Conservation (phyloP, 305 asterid genomes). For the Nicotiana rustica region DNA sequence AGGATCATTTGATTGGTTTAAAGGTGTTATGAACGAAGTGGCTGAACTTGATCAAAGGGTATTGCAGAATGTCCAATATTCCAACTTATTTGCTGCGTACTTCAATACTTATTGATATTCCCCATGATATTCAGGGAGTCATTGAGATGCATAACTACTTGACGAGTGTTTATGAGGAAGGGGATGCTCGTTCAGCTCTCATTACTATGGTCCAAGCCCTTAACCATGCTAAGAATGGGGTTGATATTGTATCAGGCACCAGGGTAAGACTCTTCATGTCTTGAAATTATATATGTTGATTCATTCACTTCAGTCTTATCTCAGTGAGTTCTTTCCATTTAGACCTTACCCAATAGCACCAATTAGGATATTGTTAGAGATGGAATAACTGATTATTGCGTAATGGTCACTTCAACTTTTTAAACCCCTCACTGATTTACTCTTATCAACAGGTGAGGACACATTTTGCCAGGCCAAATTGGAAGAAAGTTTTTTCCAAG, state of each 20-base stretch:
- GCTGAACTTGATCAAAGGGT: slow-evolving; percentile 69
- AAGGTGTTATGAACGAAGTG: slow-evolving; percentile 70
- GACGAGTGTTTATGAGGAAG: slow-evolving; percentile 72
- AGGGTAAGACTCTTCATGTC: slow-evolving; percentile 44
- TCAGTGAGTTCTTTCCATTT: neutral
- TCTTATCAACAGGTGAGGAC: slow-evolving; percentile 51
- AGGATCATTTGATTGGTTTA: slow-evolving; percentile 74
- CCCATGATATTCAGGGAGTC: slow-evolving; percentile 49
- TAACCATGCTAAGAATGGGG: slow-evolving; percentile 71
- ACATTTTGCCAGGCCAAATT: slow-evolving; percentile 72
- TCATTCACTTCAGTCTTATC: neutral
- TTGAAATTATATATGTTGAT: neutral
- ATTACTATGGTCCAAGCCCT: slow-evolving; percentile 76
- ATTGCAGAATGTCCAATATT: neutral
- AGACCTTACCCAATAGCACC: neutral
- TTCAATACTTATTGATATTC: neutral
- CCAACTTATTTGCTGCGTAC: neutral
- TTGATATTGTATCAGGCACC: slow-evolving; percentile 68
- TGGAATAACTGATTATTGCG: neutral
- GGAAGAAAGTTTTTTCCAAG: slow-evolving; percentile 62
- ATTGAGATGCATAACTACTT: slow-evolving; percentile 74
- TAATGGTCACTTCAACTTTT: neutral
- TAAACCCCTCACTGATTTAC: neutral
- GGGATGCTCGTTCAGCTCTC: slow-evolving; percentile 75
- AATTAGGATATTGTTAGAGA: neutral